These are phyloP conservation scores for Yamadazyma siamensis DNA, from an alignment of 1,139 yeast genomes.

Conservation along the genomic window DNA sequence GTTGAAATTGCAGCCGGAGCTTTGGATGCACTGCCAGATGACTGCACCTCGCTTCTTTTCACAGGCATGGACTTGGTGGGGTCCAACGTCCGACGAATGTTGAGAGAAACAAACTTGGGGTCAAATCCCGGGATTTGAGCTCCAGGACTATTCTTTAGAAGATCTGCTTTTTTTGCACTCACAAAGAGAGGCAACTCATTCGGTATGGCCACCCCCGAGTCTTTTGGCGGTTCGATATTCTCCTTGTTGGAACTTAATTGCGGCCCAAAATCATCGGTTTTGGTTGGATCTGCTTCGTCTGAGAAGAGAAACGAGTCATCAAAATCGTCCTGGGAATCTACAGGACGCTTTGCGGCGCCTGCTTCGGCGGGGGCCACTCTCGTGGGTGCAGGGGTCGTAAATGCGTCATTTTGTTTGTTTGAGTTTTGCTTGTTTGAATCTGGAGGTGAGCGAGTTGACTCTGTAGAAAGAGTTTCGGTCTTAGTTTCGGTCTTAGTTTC, in stretches of 20 bases:
- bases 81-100: constrained; percentile 52
- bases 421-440: too few species aligned
- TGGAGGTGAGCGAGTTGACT: too few species aligned
- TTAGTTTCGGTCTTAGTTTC: too few species aligned
- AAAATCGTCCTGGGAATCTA: constrained; percentile 26
- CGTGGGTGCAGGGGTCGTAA: constrained; percentile 3
- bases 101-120: constrained; percentile 48
- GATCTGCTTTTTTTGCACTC: constrained; percentile 56
- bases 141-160: constrained; percentile 43
- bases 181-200: constrained; percentile 39
- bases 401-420: constrained; percentile 1
- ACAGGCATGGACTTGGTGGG: constrained; percentile 59
- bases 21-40: constrained; percentile 12
- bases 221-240: background rate
- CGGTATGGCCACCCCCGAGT: constrained; percentile 1
- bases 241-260: constrained; percentile 20
- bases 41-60: constrained; percentile 25
- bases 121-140: constrained; percentile 41
- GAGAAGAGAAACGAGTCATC: constrained; percentile 69
- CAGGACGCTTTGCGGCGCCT: constrained; percentile 10
- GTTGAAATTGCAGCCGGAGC: constrained; percentile 6
- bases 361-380: background rate
- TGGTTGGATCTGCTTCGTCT: constrained; percentile 47
- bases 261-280: constrained; percentile 28
- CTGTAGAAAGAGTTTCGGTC: too few species aligned